Percentiles rank a stretch among this genome's conserved stretches.
Conservation (phyloP, 2,329 filamentous ascomycete species). For the Fusarium paranaense region DNA sequence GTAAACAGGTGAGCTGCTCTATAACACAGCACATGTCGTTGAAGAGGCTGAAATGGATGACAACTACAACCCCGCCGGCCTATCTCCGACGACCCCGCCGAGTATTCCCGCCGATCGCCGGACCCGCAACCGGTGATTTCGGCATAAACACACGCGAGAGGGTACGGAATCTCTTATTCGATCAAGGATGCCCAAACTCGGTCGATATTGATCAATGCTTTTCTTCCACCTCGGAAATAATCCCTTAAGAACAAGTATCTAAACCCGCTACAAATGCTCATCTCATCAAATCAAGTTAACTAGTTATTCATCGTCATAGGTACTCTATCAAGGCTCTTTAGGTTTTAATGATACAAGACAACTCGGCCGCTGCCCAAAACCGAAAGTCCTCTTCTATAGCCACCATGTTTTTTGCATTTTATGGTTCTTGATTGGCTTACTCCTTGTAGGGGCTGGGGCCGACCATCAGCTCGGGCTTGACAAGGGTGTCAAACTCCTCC, state of each 20-base stretch:
- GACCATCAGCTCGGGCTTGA: slow-evolving; percentile 95
- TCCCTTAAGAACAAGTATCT: background rate
- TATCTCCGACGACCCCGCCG: background rate
- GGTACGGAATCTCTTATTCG: background rate
- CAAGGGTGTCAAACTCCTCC: slow-evolving; percentile 89
- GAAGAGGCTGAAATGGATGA: background rate
- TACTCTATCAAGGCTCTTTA: background rate
- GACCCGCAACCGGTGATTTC: background rate
- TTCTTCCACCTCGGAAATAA: background rate
- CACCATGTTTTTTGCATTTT: background rate
- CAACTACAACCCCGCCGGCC: background rate
- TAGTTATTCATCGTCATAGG: background rate
- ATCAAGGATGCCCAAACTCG: background rate
- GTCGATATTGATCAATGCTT: background rate
- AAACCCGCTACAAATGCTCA: background rate
- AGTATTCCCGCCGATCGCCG: background rate
- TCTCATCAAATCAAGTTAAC: background rate
- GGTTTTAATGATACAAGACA: background rate
- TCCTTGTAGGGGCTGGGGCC: slow-evolving; percentile 75
- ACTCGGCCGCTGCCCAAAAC: background rate
- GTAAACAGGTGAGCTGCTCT: background rate
- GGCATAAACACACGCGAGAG: background rate
- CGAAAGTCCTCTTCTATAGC: background rate
- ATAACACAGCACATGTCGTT: background rate
- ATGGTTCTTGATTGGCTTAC: slow-evolving; percentile 15